Percentiles rank a stretch among this genome's conserved stretches.
phyloP scores from a whole-genome alignment of 306 rosid species.

The Psophocarpus tetragonolobus region DNA sequence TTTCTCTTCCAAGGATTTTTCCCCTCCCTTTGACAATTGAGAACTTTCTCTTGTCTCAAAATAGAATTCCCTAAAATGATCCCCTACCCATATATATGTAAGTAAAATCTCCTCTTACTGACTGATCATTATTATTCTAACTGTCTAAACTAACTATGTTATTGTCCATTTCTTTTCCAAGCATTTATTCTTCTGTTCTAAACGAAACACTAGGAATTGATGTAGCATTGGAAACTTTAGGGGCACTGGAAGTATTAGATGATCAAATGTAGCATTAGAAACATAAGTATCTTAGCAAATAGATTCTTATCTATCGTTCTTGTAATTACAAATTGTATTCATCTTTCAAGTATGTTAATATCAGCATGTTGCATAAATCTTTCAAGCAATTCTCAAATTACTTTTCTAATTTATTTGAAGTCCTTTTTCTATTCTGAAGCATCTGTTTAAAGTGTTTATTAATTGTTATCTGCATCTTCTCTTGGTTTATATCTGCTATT shows the following conservation, averaged over 20 bases:
- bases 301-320: not conserved
- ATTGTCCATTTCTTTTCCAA: not conserved
- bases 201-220: not conserved
- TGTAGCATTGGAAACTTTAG: not conserved
- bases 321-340: not conserved
- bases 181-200: not conserved
- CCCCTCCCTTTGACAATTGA: not conserved
- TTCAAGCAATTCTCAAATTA: not conserved
- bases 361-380: not conserved
- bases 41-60: not conserved
- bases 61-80: not conserved
- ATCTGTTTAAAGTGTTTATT: constrained; percentile 27
- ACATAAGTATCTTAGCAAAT: not conserved
- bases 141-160: not conserved
- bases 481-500: constrained; percentile 23
- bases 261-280: not conserved
- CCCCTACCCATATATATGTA: not conserved
- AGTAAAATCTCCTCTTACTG: not conserved
- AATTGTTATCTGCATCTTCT: constrained; percentile 7
- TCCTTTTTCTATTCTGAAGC: not conserved
- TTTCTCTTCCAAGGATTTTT: not conserved
- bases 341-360: not conserved
- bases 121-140: not conserved
- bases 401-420: not conserved
- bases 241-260: not conserved